Evolutionary conservation across 768 basidiomycete species (phyloP).

Genomic region (Coprinellus micaceus): DNA sequence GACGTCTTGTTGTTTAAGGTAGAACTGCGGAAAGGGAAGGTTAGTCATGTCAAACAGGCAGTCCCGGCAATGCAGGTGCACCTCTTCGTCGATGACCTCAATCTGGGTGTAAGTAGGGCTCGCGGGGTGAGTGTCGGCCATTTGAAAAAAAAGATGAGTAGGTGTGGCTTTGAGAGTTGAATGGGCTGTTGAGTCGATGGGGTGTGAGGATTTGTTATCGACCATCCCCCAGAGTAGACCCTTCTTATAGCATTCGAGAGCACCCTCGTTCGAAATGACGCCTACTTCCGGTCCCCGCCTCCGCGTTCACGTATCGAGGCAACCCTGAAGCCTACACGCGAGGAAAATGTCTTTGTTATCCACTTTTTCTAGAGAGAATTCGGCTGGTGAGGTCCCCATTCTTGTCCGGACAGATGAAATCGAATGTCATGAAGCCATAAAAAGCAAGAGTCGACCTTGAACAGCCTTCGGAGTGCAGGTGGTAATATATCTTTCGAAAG

Average conservation of each 20-base stretch:
- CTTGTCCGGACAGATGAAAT: not conserved
- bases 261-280: no score
- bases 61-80: not conserved
- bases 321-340: not conserved
- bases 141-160: no score
- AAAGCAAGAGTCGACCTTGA: constrained; percentile 2
- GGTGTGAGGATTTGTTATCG: not conserved
- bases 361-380: not conserved
- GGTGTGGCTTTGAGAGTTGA: no score
- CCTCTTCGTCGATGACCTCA: not conserved
- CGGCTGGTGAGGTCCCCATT: not conserved
- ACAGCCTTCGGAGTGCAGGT: not conserved
- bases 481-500: not conserved
- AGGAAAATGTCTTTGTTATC: not conserved
- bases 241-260: not conserved
- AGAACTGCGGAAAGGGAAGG: not conserved
- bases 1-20: constrained; percentile 13
- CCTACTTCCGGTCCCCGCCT: no score
- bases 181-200: no score
- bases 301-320: no score
- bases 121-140: not conserved
- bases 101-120: not conserved
- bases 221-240: not conserved
- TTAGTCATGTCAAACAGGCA: not conserved
- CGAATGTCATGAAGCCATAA: constrained; percentile 1